A percentile compares a stretch with the other conserved stretches of the same genome.
Evolutionary conservation across 169 alveolate species (phyloP).

Genomic region (Eimeria praecox): DNA sequence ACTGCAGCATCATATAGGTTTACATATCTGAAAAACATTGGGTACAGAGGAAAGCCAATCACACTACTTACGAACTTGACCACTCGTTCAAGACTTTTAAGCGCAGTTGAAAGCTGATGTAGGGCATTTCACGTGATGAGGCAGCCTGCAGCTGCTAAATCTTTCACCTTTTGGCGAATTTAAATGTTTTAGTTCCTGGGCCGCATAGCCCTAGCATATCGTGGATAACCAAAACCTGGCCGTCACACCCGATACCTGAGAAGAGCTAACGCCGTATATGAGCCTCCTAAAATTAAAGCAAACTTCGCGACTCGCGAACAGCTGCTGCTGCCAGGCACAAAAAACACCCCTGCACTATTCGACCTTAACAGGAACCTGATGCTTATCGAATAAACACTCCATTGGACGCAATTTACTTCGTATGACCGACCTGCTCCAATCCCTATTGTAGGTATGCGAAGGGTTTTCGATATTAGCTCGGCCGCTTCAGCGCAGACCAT

Average conservation of each 20-base stretch:
- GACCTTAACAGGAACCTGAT: not conserved
- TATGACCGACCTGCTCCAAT: constrained; percentile 81
- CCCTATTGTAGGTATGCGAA: constrained; percentile 82
- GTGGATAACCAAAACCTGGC: constrained; percentile 83
- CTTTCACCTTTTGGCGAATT: constrained; percentile 57
- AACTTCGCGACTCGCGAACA: not conserved
- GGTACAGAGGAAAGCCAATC: not conserved
- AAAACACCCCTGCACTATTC: not conserved
- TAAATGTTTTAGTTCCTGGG: constrained; percentile 40
- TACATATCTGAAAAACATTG: constrained; percentile 27
- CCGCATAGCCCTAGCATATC: constrained; percentile 80
- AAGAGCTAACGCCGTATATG: not conserved
- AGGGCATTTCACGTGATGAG: not conserved
- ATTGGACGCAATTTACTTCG: not conserved
- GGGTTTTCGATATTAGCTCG: constrained; percentile 68
- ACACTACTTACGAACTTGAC: not conserved
- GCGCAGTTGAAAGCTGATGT: not conserved
- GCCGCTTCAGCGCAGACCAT: constrained; percentile 84
- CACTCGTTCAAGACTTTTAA: not conserved
- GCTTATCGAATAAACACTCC: not conserved
- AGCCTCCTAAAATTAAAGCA: not conserved
- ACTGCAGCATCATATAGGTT: constrained; percentile 63
- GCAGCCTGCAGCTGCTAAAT: not conserved
- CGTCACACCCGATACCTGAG: constrained; percentile 82
- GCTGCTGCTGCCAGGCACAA: not conserved